Evolutionary conservation across 441 rosid genomes (phyloP).

Genomic region (Mallotus repandus): DNA sequence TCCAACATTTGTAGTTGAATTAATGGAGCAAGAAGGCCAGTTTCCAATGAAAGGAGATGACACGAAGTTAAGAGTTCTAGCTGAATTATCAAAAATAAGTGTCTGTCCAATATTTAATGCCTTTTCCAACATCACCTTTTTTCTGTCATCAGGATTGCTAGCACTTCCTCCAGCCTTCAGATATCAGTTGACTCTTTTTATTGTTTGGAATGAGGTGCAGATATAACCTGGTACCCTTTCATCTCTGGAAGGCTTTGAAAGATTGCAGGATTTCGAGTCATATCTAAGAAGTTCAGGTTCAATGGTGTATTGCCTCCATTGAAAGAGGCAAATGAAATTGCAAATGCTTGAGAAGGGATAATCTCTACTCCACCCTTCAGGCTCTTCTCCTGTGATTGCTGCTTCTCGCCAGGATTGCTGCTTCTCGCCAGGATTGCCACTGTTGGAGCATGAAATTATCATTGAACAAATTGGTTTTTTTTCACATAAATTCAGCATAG

Average conservation of each 20-base stretch:
- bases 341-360: constrained; percentile 58
- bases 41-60: constrained; percentile 33
- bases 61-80: constrained; percentile 44
- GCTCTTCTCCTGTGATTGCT: constrained; percentile 43
- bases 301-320: constrained; percentile 45
- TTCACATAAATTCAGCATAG: too few species aligned
- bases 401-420: constrained; percentile 52
- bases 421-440: too few species aligned
- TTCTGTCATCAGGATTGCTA: constrained; percentile 50
- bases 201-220: constrained; percentile 52
- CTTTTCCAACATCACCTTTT: constrained; percentile 53
- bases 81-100: constrained; percentile 48
- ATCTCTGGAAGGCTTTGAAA: constrained; percentile 65
- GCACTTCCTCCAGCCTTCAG: constrained; percentile 48
- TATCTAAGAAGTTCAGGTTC: constrained; percentile 55
- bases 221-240: constrained; percentile 46
- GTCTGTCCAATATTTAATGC: constrained; percentile 37
- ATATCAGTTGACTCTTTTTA: constrained; percentile 52
- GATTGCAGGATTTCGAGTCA: constrained; percentile 57
- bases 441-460: too few species aligned
- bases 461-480: too few species aligned
- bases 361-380: constrained; percentile 50
- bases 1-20: constrained; percentile 36
- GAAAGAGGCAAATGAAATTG: constrained; percentile 62
- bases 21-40: constrained; percentile 43